Evolutionary conservation across 1,284 basidiomycete species (phyloP).

Genomic region (Mycosarcoma mackinlayi): DNA sequence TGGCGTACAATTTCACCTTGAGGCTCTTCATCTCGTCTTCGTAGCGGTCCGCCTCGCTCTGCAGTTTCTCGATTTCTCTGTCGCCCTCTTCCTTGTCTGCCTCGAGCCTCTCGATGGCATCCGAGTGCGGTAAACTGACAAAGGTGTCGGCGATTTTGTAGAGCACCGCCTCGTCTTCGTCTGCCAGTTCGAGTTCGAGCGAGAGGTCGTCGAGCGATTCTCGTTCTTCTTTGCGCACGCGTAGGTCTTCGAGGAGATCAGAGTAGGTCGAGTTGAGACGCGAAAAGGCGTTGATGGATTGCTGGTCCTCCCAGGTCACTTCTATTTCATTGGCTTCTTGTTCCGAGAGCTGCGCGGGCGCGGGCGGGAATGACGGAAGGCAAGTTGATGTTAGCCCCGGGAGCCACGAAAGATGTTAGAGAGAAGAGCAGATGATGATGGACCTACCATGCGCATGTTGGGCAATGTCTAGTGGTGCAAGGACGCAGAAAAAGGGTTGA

Average conservation of each 20-base stretch:
- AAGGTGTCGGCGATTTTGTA: slow-evolving; percentile 93
- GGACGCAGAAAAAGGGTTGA: too few species aligned
- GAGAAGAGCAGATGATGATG: background rate
- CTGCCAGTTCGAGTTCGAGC: slow-evolving; percentile 79
- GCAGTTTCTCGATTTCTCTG: slow-evolving; percentile 74
- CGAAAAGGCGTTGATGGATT: slow-evolving; percentile 90
- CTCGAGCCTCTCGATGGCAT: slow-evolving; percentile 81
- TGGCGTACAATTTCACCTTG: slow-evolving; percentile 87
- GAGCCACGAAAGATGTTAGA: background rate
- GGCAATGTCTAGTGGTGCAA: background rate
- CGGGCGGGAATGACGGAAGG: background rate
- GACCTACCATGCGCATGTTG: slow-evolving; percentile 49
- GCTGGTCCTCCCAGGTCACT: slow-evolving; percentile 96
- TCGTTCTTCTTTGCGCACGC: slow-evolving; percentile 84
- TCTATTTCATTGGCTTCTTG: slow-evolving; percentile 75
- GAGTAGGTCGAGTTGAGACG: slow-evolving; percentile 85
- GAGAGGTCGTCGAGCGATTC: slow-evolving; percentile 89
- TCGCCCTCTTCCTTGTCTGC: slow-evolving; percentile 77
- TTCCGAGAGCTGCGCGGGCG: slow-evolving; percentile 37
- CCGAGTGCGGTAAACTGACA: slow-evolving; percentile 78
- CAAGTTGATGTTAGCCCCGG: background rate
- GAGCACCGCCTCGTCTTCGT: slow-evolving; percentile 70
- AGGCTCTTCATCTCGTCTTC: slow-evolving; percentile 88
- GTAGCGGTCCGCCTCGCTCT: slow-evolving; percentile 76
- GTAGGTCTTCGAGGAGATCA: slow-evolving; percentile 79